Evolutionary conservation across 148 eudicot genomes (phyloP), one percentile per base, ranked within the genome.

Genomic region (Silene uniflora): DNA sequence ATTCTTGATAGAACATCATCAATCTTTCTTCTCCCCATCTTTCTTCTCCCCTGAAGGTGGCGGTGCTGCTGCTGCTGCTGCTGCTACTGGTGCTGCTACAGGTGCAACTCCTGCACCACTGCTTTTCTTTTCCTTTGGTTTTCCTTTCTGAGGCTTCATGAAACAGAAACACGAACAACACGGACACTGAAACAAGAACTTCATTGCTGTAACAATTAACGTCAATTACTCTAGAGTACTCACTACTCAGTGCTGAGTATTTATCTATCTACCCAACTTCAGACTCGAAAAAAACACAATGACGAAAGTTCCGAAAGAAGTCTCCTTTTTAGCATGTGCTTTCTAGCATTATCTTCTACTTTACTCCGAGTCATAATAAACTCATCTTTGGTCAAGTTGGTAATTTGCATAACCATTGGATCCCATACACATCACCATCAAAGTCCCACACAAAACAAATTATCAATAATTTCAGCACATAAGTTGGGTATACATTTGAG

Each of bases 101-200:
- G 82, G 81, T 2, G 84, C 79, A 9, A 56, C 78, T 55, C 71
- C 74, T 12, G 72, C 74, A 13, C 81, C 79, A 6, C 84, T 72
- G 49, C 42, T 58, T 7, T 55, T 78, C n/a, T 60, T 52, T 10
- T 46, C 69, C 79, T 80, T 82, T 0, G 89, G 87, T 75, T 80
- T 84, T 29, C 87, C 84, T 65, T 76, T 82, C 72, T 84, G 82
- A 3, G 86, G 85, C 75, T 84, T 87, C 84, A 87, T 65, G 83
- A 87, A 87, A 78, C 86, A 81, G 78, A 87, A 87, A 67, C 87
- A 87, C 22, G 87, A 84, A 77, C 89, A 87, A 25, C 87, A 82
- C 13, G 89, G 86, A 59, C 85, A 87, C 78, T 80, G 84, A 59
- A 87, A 84, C 82, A 87, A 84, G 84, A 87, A 86, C 84, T 87